Evolutionary conservation across 148 eudicot species (phyloP).

Genomic region (Rheum nobile): DNA sequence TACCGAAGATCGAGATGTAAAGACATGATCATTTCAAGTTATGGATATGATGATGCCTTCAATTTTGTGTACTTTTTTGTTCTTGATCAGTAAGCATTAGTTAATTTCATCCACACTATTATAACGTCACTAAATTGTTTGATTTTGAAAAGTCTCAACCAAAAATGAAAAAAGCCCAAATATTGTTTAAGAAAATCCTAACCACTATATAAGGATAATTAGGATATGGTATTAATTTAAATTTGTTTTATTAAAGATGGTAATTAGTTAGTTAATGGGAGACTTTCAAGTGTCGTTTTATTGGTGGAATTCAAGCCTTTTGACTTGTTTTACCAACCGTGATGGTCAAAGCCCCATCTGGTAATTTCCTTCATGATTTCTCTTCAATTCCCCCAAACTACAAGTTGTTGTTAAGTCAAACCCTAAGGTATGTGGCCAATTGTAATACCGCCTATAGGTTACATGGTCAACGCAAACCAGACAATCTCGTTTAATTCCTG

Average conservation of each 20-base stretch:
- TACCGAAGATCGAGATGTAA: no score
- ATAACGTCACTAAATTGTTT: no score
- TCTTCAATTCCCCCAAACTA: not conserved
- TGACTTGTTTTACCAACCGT: not conserved
- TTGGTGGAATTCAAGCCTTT: not conserved
- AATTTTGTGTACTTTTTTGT: no score
- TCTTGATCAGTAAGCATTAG: no score
- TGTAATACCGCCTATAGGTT: not conserved
- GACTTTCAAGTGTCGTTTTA: not conserved
- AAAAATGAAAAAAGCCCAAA: not conserved
- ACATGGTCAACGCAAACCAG: slow-evolving; percentile 3
- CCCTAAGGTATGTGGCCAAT: not conserved
- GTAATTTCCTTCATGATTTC: not conserved
- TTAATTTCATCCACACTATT: no score
- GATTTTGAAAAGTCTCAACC: not conserved
- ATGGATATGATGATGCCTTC: no score
- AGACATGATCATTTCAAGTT: no score
- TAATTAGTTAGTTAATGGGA: not conserved
- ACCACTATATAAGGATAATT: no score
- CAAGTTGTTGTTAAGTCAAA: not conserved
- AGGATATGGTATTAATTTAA: not conserved
- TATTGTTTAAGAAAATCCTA: not conserved
- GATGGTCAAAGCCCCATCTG: not conserved
- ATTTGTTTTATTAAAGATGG: not conserved
- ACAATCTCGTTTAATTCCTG: not conserved